These are phyloP conservation scores for Cyclanthera cordifolia DNA, from an alignment of 306 rosid genomes.

Conservation along the genomic window DNA sequence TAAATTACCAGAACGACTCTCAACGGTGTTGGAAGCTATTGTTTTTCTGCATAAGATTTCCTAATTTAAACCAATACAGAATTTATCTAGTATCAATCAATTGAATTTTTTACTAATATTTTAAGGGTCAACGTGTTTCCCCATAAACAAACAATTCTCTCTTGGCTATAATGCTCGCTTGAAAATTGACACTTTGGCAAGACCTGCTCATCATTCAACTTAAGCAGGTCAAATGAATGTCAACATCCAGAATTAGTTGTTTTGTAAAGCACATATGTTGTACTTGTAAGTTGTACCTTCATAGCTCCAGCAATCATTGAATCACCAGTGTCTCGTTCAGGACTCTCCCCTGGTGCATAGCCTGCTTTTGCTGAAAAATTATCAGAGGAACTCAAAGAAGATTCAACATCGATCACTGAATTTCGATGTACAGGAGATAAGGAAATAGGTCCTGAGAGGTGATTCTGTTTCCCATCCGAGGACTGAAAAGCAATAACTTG, in stretches of 20 bases:
- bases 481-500: slow-evolving; percentile 99
- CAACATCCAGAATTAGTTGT: slow-evolving; percentile 13
- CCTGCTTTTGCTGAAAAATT: slow-evolving; percentile 31
- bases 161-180: background rate
- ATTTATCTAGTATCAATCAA: background rate
- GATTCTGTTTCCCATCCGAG: slow-evolving; percentile 75
- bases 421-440: slow-evolving; percentile 53
- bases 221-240: slow-evolving; percentile 2
- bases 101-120: background rate
- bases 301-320: slow-evolving; percentile 40
- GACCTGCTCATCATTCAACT: slow-evolving; percentile 9
- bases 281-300: slow-evolving; percentile 47
- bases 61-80: background rate
- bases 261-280: no score
- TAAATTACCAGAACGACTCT: background rate
- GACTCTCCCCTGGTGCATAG: slow-evolving; percentile 38
- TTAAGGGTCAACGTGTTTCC: slow-evolving; percentile 23
- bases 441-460: slow-evolving; percentile 41
- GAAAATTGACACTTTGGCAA: slow-evolving; percentile 3
- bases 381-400: slow-evolving; percentile 80
- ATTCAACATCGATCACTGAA: slow-evolving; percentile 74
- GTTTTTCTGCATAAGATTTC: background rate
- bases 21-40: background rate
- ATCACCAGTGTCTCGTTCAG: slow-evolving; percentile 68
- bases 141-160: background rate